Evolutionary conservation across 2,329 filamentous ascomycete genomes (phyloP).

Genomic region (Aspergillus sp.): DNA sequence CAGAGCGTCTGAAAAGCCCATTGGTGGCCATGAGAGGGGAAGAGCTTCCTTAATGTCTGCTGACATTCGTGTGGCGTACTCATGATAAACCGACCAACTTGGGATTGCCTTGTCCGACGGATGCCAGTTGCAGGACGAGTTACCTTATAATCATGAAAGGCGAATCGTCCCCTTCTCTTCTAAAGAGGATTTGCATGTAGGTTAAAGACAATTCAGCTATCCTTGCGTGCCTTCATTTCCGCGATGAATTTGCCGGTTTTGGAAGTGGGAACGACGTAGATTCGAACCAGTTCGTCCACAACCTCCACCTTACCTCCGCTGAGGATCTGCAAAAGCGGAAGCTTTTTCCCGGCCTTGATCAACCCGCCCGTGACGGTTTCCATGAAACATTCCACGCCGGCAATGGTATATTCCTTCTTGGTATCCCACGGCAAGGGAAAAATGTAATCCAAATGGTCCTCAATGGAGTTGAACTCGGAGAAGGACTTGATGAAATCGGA

Average conservation of each 20-base stretch:
- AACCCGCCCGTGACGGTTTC: slow-evolving; percentile 78
- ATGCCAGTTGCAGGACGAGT: neutral
- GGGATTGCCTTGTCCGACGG: neutral
- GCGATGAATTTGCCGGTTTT: slow-evolving; percentile 74
- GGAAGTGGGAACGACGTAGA: slow-evolving; percentile 76
- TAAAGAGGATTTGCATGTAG: neutral
- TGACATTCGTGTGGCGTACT: neutral
- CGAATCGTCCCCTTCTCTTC: neutral
- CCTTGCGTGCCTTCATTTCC: slow-evolving; percentile 76
- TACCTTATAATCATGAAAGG: neutral
- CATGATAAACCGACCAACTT: neutral
- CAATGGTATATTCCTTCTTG: slow-evolving; percentile 62
- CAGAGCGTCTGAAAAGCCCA: neutral
- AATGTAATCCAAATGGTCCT: slow-evolving; percentile 79
- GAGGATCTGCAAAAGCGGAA: slow-evolving; percentile 72
- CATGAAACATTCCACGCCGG: slow-evolving; percentile 80
- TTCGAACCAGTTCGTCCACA: slow-evolving; percentile 77
- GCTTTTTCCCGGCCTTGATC: slow-evolving; percentile 86
- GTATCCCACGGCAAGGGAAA: slow-evolving; percentile 86
- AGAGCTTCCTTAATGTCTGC: neutral
- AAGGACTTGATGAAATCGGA: slow-evolving; percentile 91
- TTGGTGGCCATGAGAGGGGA: neutral
- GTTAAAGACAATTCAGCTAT: slow-evolving; percentile 20
- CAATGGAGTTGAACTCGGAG: slow-evolving; percentile 70
- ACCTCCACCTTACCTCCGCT: slow-evolving; percentile 77